Conservation (phyloP, 169 alveolate species). For the Plasmodium ovale region DNA sequence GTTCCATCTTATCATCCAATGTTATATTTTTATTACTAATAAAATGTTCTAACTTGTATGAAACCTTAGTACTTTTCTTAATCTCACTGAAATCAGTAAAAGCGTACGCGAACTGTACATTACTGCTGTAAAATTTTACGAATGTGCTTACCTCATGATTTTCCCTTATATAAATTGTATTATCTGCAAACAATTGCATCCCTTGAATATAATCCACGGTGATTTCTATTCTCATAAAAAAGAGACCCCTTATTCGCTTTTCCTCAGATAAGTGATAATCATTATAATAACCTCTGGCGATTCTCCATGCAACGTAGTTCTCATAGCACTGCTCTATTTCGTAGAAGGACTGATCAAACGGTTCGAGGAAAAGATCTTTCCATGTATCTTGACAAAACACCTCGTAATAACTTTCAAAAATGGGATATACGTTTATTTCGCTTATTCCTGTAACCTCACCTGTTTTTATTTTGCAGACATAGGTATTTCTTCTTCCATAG, state of each 20-base stretch:
- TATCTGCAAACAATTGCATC: not conserved
- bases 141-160: conserved; percentile 11
- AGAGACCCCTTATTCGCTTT: not conserved
- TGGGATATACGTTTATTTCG: conserved; percentile 40
- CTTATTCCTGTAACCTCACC: conserved; percentile 11
- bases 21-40: conserved; percentile 16
- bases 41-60: conserved; percentile 56
- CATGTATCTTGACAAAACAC: not conserved
- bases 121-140: conserved; percentile 6
- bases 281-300: too few relatives aligned
- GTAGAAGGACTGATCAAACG: conserved; percentile 25
- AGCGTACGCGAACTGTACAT: not conserved
- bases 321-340: conserved; percentile 39
- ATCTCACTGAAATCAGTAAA: conserved; percentile 19
- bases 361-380: not conserved
- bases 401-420: conserved; percentile 45
- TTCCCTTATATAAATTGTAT: not conserved
- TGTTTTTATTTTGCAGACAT: conserved; percentile 32
- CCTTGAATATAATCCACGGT: conserved; percentile 31
- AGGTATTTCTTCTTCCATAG: not conserved
- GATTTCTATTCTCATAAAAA: conserved; percentile 25
- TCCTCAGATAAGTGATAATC: too few relatives aligned
- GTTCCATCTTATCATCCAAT: not conserved
- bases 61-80: conserved; percentile 3
- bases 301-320: conserved; percentile 1